Evolutionary conservation across 805 yeast genomes (phyloP).

Genomic region (Sungouiozyma ichnusensis): DNA sequence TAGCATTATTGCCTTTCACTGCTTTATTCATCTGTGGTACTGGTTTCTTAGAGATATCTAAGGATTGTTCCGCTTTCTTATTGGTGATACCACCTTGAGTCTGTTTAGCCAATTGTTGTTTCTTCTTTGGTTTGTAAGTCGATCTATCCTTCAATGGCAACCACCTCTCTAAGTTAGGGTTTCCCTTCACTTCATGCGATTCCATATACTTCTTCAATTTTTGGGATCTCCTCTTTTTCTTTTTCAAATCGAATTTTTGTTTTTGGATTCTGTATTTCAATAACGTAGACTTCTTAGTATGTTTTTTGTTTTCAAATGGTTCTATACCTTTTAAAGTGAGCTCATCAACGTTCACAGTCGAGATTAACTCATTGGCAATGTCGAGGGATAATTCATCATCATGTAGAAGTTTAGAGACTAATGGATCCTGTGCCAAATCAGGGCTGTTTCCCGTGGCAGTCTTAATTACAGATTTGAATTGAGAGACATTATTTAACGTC

Average conservation of each 20-base stretch:
- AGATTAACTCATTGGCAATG: slow-evolving; percentile 12
- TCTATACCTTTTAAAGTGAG: slow-evolving; percentile 13
- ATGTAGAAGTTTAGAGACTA: slow-evolving; percentile 8
- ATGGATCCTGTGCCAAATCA: slow-evolving; percentile 5
- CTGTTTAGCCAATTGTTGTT: slow-evolving; percentile 33
- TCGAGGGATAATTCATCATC: slow-evolving; percentile 8
- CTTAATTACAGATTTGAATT: slow-evolving; percentile 6
- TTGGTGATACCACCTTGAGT: slow-evolving; percentile 57
- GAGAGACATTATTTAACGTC: slow-evolving; percentile 10
- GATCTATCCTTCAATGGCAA: slow-evolving; percentile 78
- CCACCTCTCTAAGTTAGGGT: slow-evolving; percentile 77
- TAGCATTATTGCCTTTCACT: slow-evolving; percentile 4
- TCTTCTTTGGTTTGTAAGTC: slow-evolving; percentile 67
- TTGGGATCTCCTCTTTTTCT: slow-evolving; percentile 13
- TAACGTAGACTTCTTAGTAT: slow-evolving; percentile 8
- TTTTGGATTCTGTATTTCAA: slow-evolving; percentile 11
- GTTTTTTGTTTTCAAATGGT: slow-evolving; percentile 11
- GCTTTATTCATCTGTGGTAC: slow-evolving; percentile 7
- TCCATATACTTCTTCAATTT: slow-evolving; percentile 16
- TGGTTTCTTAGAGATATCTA: slow-evolving; percentile 22
- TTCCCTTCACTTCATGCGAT: slow-evolving; percentile 22
- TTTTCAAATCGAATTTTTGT: slow-evolving; percentile 24
- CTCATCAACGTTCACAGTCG: slow-evolving; percentile 15
- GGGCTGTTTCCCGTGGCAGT: slow-evolving; percentile 4
- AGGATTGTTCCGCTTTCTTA: slow-evolving; percentile 24